Evolutionary conservation across 768 basidiomycete species (phyloP), one percentile per base, ranked within the genome.

Genomic region (Lentinula guzmanii): DNA sequence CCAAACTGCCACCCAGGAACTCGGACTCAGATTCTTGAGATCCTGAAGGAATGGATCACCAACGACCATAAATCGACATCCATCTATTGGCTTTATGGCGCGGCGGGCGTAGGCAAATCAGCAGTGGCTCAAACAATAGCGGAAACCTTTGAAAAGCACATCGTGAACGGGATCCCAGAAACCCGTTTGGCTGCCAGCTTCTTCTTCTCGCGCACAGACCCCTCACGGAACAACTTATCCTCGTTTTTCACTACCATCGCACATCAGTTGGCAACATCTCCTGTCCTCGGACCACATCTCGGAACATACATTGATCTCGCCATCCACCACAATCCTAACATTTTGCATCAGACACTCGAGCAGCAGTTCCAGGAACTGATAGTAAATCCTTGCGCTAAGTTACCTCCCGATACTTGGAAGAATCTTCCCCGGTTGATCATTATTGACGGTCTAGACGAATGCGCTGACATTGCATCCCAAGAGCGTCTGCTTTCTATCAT

Each of bases 361-460:
- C 16, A 13, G 2, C 74, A 76, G 45, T 74, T 76, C 61, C 69
- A 72, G 51, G 71, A 72, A 60, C 65, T 75, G 1, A 66, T 76
- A 24, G 64, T 71, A 28, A 68, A 76, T 16, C 72, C 74, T 0
- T 46, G 42, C 46, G 31, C 10, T 7, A 5, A n/a, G 46, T 13
- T 60, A 10, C 3, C 34, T 11, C 5, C 50, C 8, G 21, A 24
- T 34, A 8, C 10, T 5, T 51, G 58, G 46, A 37, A 11, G 8
- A 28, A 63, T 68, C n/a, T 52, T 62, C 45, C 72, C 5, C 65
- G 71, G 31, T 55, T 75, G 16, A 39, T 76, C 9, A 56, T 76
- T n/a, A 73, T 75, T 56, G 74, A 75, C 34, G 73, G 72, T 3
- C 65, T 75, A 1, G 75, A 75, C 45, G 75, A 75, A 61, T 76